Percentiles rank a stretch among this genome's conserved stretches.
Conservation (phyloP, 1,139 yeast genomes). For the Tardiomyces blankii region DNA sequence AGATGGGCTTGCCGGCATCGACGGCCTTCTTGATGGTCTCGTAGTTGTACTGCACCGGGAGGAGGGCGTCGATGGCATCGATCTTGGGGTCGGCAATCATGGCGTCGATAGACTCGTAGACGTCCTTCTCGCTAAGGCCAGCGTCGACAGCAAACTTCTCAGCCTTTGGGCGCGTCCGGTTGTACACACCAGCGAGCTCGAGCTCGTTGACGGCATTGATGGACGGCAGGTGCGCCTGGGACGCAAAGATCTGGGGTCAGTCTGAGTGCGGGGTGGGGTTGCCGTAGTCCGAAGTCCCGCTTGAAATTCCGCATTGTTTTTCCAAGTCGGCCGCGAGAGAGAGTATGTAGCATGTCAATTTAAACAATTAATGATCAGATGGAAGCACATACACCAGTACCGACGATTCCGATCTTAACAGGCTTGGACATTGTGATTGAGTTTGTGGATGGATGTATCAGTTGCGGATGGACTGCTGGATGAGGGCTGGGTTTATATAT, state of each 20-base stretch:
- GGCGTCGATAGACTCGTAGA: conserved; percentile 55
- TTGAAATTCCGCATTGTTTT: background rate
- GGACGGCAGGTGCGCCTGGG: conserved; percentile 71
- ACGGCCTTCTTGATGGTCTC: conserved; percentile 54
- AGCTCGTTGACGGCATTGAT: conserved; percentile 37
- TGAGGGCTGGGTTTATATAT: no score
- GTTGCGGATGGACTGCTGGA: no score
- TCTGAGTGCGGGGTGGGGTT: background rate
- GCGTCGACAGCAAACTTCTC: conserved; percentile 63
- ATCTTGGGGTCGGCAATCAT: conserved; percentile 52
- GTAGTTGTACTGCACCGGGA: conserved; percentile 75
- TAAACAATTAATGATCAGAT: no score
- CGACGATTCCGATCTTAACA: no score
- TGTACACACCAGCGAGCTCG: conserved; percentile 52
- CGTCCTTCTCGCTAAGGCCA: conserved; percentile 32
- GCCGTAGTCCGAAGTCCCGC: background rate
- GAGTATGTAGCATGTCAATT: no score
- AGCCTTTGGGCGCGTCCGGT: conserved; percentile 78
- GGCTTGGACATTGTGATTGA: no score
- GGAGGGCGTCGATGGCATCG: conserved; percentile 69
- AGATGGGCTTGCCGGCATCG: conserved; percentile 61
- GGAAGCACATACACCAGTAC: no score
- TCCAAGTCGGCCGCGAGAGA: no score
- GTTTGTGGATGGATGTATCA: no score
- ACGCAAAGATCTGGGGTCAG: conserved; percentile 65